Conservation (phyloP, 306 rosid species). For the Abrus pulchellus region DNA sequence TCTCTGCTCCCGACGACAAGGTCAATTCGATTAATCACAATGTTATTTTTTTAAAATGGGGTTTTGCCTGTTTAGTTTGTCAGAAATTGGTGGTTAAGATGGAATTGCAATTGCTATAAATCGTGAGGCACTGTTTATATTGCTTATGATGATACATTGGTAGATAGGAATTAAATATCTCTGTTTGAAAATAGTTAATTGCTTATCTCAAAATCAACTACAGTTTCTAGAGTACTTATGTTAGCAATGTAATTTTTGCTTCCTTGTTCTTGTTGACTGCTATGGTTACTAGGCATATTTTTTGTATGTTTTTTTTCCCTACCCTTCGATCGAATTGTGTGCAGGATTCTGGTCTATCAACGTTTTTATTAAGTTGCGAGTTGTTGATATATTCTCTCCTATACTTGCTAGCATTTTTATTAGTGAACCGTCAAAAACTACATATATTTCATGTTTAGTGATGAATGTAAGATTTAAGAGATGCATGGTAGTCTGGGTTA, state of each 20-base stretch:
- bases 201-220: background rate
- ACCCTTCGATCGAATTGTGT: background rate
- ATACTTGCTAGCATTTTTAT: background rate
- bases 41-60: background rate
- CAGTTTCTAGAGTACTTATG: background rate
- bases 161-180: background rate
- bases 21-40: slow-evolving; percentile 48
- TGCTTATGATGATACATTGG: slow-evolving; percentile 8
- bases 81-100: slow-evolving; percentile 26
- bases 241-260: background rate
- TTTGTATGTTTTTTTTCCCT: background rate
- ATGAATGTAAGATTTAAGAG: background rate
- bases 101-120: slow-evolving; percentile 1
- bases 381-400: background rate
- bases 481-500: background rate
- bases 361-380: background rate
- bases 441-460: background rate
- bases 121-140: background rate
- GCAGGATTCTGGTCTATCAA: background rate
- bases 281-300: background rate
- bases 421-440: background rate
- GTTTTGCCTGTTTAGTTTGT: slow-evolving; percentile 17
- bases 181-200: background rate
- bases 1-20: slow-evolving; percentile 79
- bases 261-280: background rate